A percentile compares a stretch with the other conserved stretches of the same genome.
These are phyloP conservation scores for Ophiostoma sp. DNA, from an alignment of 2,329 filamentous ascomycete genomes.

Conservation along the genomic window DNA sequence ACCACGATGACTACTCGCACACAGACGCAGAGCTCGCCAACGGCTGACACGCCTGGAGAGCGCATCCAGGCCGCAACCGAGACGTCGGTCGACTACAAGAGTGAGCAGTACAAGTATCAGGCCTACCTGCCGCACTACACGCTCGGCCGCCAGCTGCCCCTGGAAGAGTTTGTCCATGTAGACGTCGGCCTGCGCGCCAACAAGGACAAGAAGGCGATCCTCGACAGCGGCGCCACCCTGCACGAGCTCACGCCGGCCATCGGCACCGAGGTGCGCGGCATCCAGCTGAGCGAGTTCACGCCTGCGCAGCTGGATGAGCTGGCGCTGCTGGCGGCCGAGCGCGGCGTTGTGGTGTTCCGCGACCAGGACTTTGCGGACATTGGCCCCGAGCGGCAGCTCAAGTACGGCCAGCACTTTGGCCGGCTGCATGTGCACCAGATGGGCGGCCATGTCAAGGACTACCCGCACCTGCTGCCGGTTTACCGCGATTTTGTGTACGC, in stretches of 20 bases:
- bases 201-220: constrained; percentile 21
- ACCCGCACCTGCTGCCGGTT: constrained; percentile 40
- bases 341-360: constrained; percentile 27
- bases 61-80: constrained; percentile 17
- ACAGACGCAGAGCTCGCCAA: background rate
- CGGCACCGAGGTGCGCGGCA: constrained; percentile 22
- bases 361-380: constrained; percentile 37
- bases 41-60: background rate
- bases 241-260: constrained; percentile 23
- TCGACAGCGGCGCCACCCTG: constrained; percentile 22
- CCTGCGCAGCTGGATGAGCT: constrained; percentile 21
- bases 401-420: constrained; percentile 43
- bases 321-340: constrained; percentile 20
- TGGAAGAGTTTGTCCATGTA: constrained; percentile 24
- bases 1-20: background rate
- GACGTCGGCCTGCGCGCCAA: constrained; percentile 24
- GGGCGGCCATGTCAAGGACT: constrained; percentile 39
- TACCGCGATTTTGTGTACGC: constrained; percentile 31
- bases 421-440: constrained; percentile 42
- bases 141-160: constrained; percentile 19
- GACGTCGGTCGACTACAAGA: constrained; percentile 25
- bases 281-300: constrained; percentile 4
- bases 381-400: constrained; percentile 36
- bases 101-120: constrained; percentile 22
- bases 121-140: constrained; percentile 25